Conservation (phyloP, 2,329 filamentous ascomycete genomes). For the Beauveria medogensis region DNA sequence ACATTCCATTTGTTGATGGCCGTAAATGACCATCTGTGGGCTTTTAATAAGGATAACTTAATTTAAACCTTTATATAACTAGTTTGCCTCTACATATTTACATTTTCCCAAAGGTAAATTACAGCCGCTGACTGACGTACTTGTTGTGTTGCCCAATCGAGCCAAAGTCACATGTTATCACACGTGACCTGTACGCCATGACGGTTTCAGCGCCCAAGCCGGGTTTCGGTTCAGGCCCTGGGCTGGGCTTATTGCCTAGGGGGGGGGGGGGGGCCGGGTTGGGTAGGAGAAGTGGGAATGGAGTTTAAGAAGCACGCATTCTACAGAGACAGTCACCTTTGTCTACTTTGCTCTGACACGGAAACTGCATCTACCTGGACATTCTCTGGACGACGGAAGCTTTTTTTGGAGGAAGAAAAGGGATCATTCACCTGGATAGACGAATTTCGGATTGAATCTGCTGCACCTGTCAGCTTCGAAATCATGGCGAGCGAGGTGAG, state of each 20-base stretch:
- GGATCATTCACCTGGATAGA: not conserved
- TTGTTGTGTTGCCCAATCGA: not conserved
- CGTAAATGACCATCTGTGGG: no score
- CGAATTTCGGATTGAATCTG: not conserved
- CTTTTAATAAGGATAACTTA: no score
- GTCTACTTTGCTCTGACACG: not conserved
- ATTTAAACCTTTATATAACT: no score
- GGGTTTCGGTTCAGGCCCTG: not conserved
- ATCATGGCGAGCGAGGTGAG: constrained; percentile 11
- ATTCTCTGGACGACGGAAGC: not conserved
- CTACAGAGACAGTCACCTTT: not conserved
- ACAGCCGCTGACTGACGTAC: not conserved
- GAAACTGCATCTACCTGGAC: not conserved
- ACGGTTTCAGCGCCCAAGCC: not conserved
- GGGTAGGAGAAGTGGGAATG: not conserved
- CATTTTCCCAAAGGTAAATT: not conserved
- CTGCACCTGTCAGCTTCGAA: not conserved
- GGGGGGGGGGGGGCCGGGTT: not conserved
- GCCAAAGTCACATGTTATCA: not conserved
- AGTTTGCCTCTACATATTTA: not conserved
- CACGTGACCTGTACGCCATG: not conserved
- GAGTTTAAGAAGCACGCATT: not conserved
- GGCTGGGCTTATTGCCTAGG: not conserved
- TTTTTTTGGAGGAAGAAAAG: no score
- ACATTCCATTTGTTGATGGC: no score